Evolutionary conservation across 2,329 filamentous ascomycete genomes (phyloP).

Genomic region (Beauveria pseudobassiana): DNA sequence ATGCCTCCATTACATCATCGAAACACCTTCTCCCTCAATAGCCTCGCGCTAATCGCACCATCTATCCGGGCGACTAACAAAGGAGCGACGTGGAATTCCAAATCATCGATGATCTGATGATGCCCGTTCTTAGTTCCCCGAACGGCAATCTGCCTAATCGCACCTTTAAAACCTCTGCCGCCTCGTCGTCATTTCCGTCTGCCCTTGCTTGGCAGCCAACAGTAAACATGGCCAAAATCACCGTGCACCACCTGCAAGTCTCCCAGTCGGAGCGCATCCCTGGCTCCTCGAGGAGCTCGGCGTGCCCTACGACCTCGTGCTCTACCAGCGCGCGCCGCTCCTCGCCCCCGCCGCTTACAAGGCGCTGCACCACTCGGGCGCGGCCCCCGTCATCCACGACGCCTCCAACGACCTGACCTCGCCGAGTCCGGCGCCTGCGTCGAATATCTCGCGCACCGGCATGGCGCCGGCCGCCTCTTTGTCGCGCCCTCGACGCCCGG

Average conservation of each 20-base stretch:
- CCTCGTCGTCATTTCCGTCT: background rate
- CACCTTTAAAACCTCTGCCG: too few relatives aligned
- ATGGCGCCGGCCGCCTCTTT: constrained; percentile 42
- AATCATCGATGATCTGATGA: background rate
- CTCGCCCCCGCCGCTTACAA: constrained; percentile 32
- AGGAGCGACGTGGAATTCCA: background rate
- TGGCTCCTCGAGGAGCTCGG: constrained; percentile 59
- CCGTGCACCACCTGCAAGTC: constrained; percentile 45
- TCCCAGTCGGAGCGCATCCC: constrained; percentile 57
- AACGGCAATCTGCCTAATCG: background rate
- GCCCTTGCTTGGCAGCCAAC: background rate
- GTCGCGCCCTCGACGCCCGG: constrained; percentile 35
- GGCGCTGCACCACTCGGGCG: constrained; percentile 40
- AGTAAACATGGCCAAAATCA: constrained; percentile 19
- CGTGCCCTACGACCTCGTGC: constrained; percentile 26
- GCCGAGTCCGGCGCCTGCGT: constrained; percentile 55
- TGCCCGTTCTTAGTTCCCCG: background rate
- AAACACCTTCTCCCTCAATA: background rate
- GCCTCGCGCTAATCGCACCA: background rate
- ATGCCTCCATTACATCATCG: constrained; percentile 1
- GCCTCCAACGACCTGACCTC: constrained; percentile 41
- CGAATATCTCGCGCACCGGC: constrained; percentile 53
- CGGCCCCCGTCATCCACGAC: constrained; percentile 55
- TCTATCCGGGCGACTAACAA: background rate
- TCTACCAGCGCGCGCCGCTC: constrained; percentile 25